Base-by-base conservation (phyloP, 768 basidiomycete species). In the Tylopilus subfusipes region DNA sequence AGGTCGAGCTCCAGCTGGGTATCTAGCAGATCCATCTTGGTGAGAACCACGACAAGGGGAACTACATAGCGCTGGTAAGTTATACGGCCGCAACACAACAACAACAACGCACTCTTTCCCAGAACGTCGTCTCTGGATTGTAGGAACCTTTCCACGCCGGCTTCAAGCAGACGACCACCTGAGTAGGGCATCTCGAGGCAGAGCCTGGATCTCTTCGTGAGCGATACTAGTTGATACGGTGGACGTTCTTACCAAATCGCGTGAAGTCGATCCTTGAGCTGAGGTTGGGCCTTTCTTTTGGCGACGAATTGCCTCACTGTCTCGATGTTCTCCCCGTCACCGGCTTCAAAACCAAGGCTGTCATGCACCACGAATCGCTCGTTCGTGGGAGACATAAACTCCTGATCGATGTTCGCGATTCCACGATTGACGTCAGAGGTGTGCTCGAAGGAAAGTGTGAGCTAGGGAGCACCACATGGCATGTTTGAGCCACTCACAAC, bases 321-420 rank as follows among this genome's bases (percentile, higher is more conserved):
- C 0, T 46, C 25, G 14, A 63, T 54, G n/a, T 59, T 52, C 14
- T 2, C 2, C 38, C 44, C 31, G 22, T 62, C 60, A 9, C 19
- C 61, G 19, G 56, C 42, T 30, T 63, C 60, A 16, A 60, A 60
- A 2, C 60, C 59, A 5, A 62, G 55, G 40, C 60, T 61, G 8
- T 61, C 60, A 12, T 62, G 60, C 21, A 63, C 46, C 16, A 62
- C 60, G 14, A 62, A 50, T 46, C 56, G 52, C 6, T 49, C 25
- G 34, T 62, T 62, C 24, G n/a, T 42, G 11, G 49, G 25, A n/a
- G 60, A 63, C 16, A 30, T 5, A 38, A 63, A 61, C 39, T 63
- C 60, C 6, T 4, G 36, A 9, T 59, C 34, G n/a, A 62, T 63
- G 12, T 63, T 5, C 19, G 57, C 50, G 16, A 0, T 8, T 14